These are phyloP conservation scores for Stagonosporopsis vannaccii DNA, from an alignment of 2,329 filamentous ascomycete species.

Conservation along the genomic window DNA sequence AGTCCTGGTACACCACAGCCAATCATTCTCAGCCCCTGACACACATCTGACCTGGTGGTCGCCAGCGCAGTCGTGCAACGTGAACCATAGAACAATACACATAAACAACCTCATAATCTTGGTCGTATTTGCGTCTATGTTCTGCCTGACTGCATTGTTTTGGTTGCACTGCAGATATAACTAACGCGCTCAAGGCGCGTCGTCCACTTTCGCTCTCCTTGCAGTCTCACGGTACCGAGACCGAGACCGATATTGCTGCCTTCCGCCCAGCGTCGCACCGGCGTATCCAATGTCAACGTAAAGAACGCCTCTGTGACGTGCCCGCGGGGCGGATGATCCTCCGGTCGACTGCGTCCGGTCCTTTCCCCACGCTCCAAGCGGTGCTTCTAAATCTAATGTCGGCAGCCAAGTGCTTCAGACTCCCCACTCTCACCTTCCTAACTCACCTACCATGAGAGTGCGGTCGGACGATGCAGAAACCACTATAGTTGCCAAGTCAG, in stretches of 20 bases:
- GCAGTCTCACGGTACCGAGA: constrained; percentile 11
- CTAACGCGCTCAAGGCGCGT: constrained; percentile 31
- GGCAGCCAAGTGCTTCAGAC: constrained; percentile 30
- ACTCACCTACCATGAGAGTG: constrained; percentile 81
- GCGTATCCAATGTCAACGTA: constrained; percentile 37
- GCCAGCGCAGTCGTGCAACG: constrained; percentile 23
- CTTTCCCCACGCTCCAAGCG: constrained; percentile 36
- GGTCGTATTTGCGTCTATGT: constrained; percentile 27
- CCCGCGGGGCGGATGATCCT: constrained; percentile 24
- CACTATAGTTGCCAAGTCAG: constrained; percentile 63
- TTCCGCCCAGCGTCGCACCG: constrained; percentile 37
- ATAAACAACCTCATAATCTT: constrained; percentile 27
- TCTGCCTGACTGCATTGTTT: constrained; percentile 20
- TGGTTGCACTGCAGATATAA: constrained; percentile 30
- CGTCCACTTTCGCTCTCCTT: constrained; percentile 12
- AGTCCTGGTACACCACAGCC: constrained; percentile 25
- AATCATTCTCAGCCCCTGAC: constrained; percentile 29
- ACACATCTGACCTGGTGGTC: constrained; percentile 23
- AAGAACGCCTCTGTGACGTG: constrained; percentile 35
- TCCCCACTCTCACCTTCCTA: constrained; percentile 64
- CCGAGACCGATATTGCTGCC: constrained; percentile 3
- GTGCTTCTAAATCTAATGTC: constrained; percentile 29
- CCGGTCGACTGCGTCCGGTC: constrained; percentile 25
- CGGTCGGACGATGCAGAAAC: constrained; percentile 90
- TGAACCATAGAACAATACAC: constrained; percentile 31